Base-by-base conservation (phyloP, 2,329 filamentous ascomycete species). In the Calonectria pseudoturangicola region DNA sequence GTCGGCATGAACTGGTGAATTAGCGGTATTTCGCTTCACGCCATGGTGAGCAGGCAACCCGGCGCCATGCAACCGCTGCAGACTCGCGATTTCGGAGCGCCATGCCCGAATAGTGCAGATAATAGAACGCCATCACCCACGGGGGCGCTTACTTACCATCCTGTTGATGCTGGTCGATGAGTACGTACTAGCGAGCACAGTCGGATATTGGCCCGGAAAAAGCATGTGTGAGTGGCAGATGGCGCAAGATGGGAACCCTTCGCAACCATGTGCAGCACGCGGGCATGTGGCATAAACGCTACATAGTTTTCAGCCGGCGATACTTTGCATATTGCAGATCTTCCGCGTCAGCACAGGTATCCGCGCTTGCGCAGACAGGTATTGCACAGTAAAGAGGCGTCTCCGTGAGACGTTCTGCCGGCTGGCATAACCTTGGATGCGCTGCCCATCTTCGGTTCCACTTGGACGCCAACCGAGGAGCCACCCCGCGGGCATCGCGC, bases 401-500 rank as follows among this genome's bases (percentile, higher is more conserved):
- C 71, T 39, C 30, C 72, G 54, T 18, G 36, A 58, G 71, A 73
- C 43, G 76, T 63, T 65, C 67, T 76, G 62, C 76, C 72, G 72
- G 48, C 50, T 21, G 36, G 70, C 68, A 62, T 41, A 65, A 71
- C 73, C 77, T 73, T 71, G 77, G 47, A 66, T 43, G n/a, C 43
- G 48, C 70, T 56, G 65, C 56, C 33, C 64, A 67, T 36, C 39
- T 18, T 33, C 12, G 36, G 68, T 70, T 60, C 68, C 74, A 75
- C 67, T 33, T 56, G 72, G 70, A 54, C 70, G 51, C 68, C 68
- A 69, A 43, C 72, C 73, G 69, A 77, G 47, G 78, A 68, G 68
- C 75, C 77, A 80, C 77, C 76, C 76, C 76, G 73, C 74, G 74
- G 41, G 71, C 77, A 77, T 78, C 75, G 77, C 78, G 77, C 70